Conservation (phyloP, 2,329 filamentous ascomycete species). For the Colletotrichum echinochloae region DNA sequence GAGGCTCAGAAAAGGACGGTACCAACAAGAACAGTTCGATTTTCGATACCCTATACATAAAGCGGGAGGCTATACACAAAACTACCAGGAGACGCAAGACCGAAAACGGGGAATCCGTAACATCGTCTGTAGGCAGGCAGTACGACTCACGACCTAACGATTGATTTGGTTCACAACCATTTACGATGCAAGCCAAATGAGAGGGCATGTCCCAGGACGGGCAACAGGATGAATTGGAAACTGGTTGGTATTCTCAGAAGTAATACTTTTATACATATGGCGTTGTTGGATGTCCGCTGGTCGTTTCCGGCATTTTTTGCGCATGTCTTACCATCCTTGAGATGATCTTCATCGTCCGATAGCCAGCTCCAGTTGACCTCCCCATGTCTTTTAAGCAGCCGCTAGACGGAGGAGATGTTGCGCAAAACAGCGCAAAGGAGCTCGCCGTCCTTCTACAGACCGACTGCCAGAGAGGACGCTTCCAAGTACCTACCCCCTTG, state of each 20-base stretch:
- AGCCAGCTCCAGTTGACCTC: not conserved
- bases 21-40: conserved; percentile 10
- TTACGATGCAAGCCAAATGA: conserved; percentile 15
- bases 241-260: not conserved
- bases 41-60: conserved; percentile 29
- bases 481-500: not conserved
- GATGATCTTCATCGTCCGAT: not conserved
- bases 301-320: not conserved
- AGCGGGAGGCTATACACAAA: conserved; percentile 35
- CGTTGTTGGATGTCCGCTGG: not conserved
- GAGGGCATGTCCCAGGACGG: not conserved
- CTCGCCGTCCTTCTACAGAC: not conserved
- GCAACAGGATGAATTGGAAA: not conserved
- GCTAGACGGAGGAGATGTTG: not conserved
- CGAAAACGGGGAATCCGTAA: conserved; percentile 2
- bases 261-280: not conserved
- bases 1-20: conserved; percentile 7
- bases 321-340: not conserved
- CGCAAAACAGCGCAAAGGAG: not conserved
- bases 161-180: conserved; percentile 15
- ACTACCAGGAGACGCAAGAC: conserved; percentile 2
- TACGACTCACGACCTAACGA: conserved; percentile 30
- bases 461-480: not conserved
- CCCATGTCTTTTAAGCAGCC: too few species aligned
- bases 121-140: conserved; percentile 28